Percentiles rank a stretch among this genome's conserved stretches.
These are phyloP conservation scores for Linnemannia schmuckeri DNA, from an alignment of 192 early-diverging fungal species.

Conservation along the genomic window DNA sequence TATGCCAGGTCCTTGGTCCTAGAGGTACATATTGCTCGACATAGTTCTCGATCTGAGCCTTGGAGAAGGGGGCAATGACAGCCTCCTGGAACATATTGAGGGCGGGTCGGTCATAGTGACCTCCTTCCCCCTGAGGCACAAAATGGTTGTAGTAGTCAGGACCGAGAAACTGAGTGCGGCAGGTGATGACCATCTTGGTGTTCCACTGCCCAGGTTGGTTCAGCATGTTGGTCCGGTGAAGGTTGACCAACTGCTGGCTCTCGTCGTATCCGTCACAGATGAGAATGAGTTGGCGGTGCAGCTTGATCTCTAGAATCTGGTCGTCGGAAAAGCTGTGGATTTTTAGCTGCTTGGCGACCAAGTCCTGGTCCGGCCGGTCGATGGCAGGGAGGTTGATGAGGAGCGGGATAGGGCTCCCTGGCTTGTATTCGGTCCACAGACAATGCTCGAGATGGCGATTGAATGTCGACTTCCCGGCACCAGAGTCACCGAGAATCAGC, in stretches of 20 bases:
- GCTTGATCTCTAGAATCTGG: not conserved
- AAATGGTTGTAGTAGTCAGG: not conserved
- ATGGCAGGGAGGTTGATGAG: not conserved
- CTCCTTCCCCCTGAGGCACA: not conserved
- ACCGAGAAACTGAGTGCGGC: not conserved
- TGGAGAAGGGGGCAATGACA: not conserved
- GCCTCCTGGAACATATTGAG: not conserved
- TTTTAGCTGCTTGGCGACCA: not conserved
- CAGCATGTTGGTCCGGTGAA: no score
- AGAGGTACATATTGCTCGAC: not conserved
- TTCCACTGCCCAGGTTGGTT: not conserved
- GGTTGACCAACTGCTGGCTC: not conserved
- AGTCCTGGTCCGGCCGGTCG: not conserved
- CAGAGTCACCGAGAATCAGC: not conserved
- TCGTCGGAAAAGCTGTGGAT: not conserved
- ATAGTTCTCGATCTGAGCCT: not conserved
- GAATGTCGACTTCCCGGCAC: not conserved
- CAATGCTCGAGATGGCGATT: not conserved
- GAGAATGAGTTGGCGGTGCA: not conserved
- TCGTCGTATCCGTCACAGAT: constrained; percentile 7
- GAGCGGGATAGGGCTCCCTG: not conserved
- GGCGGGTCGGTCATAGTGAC: not conserved
- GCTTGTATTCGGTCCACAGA: not conserved
- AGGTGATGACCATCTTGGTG: constrained; percentile 3
- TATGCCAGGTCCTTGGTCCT: not conserved